phyloP scores from a whole-genome alignment of 768 basidiomycete genomes.

The Mrakia blollopis region DNA sequence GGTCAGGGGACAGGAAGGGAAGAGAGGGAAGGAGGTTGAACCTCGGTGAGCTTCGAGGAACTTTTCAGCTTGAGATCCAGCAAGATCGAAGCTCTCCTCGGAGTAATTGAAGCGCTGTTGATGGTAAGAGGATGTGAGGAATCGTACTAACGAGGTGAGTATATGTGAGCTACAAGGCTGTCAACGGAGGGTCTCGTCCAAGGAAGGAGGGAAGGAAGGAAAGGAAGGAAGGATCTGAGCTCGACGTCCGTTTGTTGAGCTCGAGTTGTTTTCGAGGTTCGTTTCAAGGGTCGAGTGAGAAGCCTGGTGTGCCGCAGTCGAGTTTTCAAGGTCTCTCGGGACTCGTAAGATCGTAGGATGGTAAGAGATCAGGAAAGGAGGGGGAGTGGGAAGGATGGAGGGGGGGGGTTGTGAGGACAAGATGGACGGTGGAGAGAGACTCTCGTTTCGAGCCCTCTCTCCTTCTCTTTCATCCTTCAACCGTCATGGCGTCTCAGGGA shows the following conservation, averaged over 20 bases:
- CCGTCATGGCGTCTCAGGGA: conserved; percentile 25
- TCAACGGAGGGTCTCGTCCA: not conserved
- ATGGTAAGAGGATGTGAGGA: not conserved
- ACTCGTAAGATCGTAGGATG: not conserved
- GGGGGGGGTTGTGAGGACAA: not conserved
- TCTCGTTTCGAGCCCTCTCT: not conserved
- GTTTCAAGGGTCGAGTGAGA: not conserved
- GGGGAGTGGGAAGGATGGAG: not conserved
- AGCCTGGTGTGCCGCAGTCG: not conserved
- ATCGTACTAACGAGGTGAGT: not conserved
- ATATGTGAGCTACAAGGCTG: not conserved
- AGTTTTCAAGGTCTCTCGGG: not conserved
- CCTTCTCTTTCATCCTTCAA: not conserved
- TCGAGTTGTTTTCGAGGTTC: not conserved
- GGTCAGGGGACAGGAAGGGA: no score
- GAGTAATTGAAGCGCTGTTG: not conserved
- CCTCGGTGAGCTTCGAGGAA: not conserved
- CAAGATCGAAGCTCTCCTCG: no score
- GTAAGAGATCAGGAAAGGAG: not conserved
- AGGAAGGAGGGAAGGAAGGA: not conserved
- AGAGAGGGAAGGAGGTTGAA: not conserved
- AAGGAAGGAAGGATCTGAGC: not conserved
- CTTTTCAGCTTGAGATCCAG: no score
- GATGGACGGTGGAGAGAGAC: not conserved
- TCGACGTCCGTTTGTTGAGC: not conserved